Base-by-base conservation (phyloP, 148 eudicot species). In the Beta vulgaris region DNA sequence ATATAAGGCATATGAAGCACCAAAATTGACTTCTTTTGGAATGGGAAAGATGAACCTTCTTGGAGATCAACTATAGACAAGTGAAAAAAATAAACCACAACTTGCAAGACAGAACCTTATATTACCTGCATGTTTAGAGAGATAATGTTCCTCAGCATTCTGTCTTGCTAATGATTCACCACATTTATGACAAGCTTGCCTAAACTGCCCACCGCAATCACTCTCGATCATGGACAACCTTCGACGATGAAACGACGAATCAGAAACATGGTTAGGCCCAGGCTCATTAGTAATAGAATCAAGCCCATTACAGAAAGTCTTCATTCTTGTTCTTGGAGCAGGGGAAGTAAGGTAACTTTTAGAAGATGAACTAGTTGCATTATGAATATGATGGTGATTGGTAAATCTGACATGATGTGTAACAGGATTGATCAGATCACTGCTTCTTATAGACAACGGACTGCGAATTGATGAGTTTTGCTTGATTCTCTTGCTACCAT, bases 81-180 rank as follows among this genome's bases (percentile, higher is more conserved):
- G 60, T 0, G 0, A 12, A 15, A 23, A 15, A 4, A 59, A n/a
- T 10, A 40, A 0, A 42, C 3, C 7, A 36, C 13, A 23, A 65
- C 18, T 35, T 35, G 40, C 6, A 64, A 39, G 3, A 39, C 25
- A 40, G 26, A 54, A 43, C 1, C 6, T 55, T n/a, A n/a, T n/a
- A n/a, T n/a, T 77, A 91, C 96, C 93, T 60, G 88, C 88, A 86
- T 91, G 96, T 59, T 86, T 83, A 60, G 87, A 83, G 60, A 87
- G 90, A 80, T 87, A 83, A 86, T 91, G 96, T 19, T 29, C 78
- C 75, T 91, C 93, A 78, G 77, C 76, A 68, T 80, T 88, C 78
- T 86, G 86, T 80, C 86, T 80, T 71, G 78, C 76, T 73, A 91
- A 89, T 48, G 75, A 78, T 63, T 84, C 91, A 19, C 91, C 88